These are phyloP conservation scores for Xylariales sp. DNA, from an alignment of 2,329 filamentous ascomycete genomes.

Conservation along the genomic window DNA sequence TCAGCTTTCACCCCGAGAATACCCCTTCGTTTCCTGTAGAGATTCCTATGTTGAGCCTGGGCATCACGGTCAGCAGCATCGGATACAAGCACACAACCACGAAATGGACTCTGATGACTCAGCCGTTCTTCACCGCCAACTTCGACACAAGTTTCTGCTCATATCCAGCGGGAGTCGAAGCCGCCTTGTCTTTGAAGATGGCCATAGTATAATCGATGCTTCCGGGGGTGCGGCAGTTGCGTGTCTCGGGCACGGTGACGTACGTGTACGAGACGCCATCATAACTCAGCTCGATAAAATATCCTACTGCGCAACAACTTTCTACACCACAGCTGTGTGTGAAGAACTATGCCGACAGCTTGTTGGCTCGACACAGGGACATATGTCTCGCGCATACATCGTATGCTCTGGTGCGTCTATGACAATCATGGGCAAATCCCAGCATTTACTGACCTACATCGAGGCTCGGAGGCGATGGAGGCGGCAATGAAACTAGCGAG, in stretches of 20 bases:
- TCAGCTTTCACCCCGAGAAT: no score
- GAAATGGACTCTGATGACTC: constrained; percentile 19
- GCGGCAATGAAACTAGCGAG: constrained; percentile 57
- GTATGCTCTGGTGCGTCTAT: constrained; percentile 28
- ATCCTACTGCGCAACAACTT: constrained; percentile 38
- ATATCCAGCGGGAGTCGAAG: constrained; percentile 32
- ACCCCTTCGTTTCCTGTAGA: no score
- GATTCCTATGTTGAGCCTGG: no score
- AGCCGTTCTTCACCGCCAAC: constrained; percentile 34
- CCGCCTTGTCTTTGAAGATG: constrained; percentile 35
- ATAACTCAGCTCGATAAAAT: constrained; percentile 33
- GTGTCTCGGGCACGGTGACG: constrained; percentile 40
- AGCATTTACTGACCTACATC: constrained; percentile 1
- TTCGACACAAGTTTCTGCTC: constrained; percentile 27
- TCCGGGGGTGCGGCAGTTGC: constrained; percentile 42
- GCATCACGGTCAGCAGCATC: no score
- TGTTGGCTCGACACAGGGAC: constrained; percentile 24
- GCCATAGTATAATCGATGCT: constrained; percentile 38
- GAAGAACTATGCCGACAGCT: constrained; percentile 32
- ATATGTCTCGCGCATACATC: constrained; percentile 31
- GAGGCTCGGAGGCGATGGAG: constrained; percentile 61
- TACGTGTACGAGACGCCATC: constrained; percentile 36
- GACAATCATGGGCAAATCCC: no score
- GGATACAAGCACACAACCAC: no score
- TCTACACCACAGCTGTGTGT: constrained; percentile 34